Evolutionary conservation across 169 alveolate genomes (phyloP), one percentile per base, ranked within the genome.

Genomic region (Eimeria acervulina): DNA sequence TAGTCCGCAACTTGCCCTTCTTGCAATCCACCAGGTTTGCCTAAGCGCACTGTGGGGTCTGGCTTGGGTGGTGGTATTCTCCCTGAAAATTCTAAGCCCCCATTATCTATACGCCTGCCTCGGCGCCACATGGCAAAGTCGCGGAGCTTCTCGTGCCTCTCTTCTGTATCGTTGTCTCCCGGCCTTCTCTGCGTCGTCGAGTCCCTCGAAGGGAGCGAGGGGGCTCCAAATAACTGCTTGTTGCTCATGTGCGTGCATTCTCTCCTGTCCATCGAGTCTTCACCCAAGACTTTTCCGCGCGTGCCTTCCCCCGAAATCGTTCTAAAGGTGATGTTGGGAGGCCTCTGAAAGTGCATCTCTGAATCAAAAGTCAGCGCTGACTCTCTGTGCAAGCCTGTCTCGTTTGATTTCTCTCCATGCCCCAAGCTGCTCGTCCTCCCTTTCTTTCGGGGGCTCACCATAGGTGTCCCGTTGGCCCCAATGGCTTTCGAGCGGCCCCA

Each of bases 401-500:
- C 74, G 31, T 51, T 51, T 68, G 44, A 72, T 17, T 31, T 33
- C 72, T 74, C 40, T 10, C 91, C 51, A 13, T 38, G n/a, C 26
- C 72, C 72, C 19, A 51, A 26, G 40, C 66, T 51, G 70, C 91
- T 28, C 15, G 91, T 23, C 17, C 91, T 31, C 26, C 15, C 74
- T 23, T 28, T 26, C 74, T n/a, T 19, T 44, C 91, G 66, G 44
- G 91, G 91, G 74, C 91, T 83, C 23, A 90, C 17, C 95, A 90
- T 90, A 1, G 95, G 95, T 13, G 95, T 90, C 74, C 95, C 95
- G 72, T 90, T 90, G 15, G 83, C 89, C 2, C 95, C 95, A 38
- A 90, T 74, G 78, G 95, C 95, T 70, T 74, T 87, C 40, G 84
- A 80, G 10, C 95, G 95, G 31, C 95, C 95, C 95, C 95, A 90